Evolutionary conservation across 169 alveolate species (phyloP).

Genomic region (Eimeria praecox): DNA sequence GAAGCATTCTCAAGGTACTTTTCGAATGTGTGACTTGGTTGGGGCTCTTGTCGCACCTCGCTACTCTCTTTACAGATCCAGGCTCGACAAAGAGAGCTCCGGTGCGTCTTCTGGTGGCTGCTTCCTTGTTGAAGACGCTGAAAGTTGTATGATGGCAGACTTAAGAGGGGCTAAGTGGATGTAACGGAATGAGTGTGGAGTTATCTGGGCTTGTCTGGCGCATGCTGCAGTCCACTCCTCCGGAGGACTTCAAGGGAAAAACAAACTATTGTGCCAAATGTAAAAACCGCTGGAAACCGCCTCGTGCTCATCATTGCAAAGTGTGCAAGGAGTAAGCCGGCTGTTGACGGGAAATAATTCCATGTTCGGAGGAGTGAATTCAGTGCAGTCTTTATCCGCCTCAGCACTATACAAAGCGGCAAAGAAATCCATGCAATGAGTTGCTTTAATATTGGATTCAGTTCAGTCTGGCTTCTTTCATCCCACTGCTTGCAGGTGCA

Average conservation of each 20-base stretch:
- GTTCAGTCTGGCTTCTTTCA: not conserved
- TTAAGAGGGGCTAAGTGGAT: not conserved
- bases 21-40: constrained; percentile 65
- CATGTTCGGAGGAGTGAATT: not conserved
- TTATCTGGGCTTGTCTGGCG: not conserved
- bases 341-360: not conserved
- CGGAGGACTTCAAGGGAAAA: constrained; percentile 29
- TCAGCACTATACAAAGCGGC: too few species aligned
- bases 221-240: constrained; percentile 48
- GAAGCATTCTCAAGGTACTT: constrained; percentile 11
- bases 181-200: not conserved
- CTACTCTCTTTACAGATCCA: constrained; percentile 61
- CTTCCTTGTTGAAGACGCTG: not conserved
- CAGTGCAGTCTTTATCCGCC: too few species aligned
- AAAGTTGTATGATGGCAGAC: not conserved
- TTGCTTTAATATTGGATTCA: not conserved
- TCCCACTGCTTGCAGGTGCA: constrained; percentile 57
- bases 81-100: constrained; percentile 80
- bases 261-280: constrained; percentile 71
- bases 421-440: too few species aligned
- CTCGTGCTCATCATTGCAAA: constrained; percentile 94
- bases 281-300: constrained; percentile 90
- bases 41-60: constrained; percentile 75
- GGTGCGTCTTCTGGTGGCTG: not conserved
- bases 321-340: constrained; percentile 89